These are phyloP conservation scores for Colletotrichum orchidophilum DNA, from an alignment of 2,329 filamentous ascomycete genomes.

Conservation along the genomic window DNA sequence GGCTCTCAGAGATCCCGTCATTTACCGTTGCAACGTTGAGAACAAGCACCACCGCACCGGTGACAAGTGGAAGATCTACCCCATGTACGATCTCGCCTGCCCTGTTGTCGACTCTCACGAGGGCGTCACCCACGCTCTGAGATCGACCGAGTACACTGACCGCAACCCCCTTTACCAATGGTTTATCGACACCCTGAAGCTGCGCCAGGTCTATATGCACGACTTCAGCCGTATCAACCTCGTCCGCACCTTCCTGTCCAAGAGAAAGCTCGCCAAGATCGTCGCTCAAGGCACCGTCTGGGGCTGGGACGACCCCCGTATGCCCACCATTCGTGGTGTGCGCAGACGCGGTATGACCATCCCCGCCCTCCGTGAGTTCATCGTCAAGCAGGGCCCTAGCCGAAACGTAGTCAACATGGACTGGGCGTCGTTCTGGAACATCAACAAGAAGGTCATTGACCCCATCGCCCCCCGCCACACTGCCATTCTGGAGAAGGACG, in stretches of 20 bases:
- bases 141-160: slow-evolving; percentile 89
- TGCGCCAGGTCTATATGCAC: slow-evolving; percentile 85
- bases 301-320: slow-evolving; percentile 88
- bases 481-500: slow-evolving; percentile 74
- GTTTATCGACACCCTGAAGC: slow-evolving; percentile 79
- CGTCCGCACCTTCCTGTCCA: slow-evolving; percentile 82
- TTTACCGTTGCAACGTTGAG: slow-evolving; percentile 88
- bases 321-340: slow-evolving; percentile 86
- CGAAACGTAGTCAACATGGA: slow-evolving; percentile 87
- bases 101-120: slow-evolving; percentile 83
- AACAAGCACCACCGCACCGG: slow-evolving; percentile 80
- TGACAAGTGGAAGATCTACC: slow-evolving; percentile 84
- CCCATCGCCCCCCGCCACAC: slow-evolving; percentile 79
- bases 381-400: slow-evolving; percentile 84
- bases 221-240: slow-evolving; percentile 89
- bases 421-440: slow-evolving; percentile 78
- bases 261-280: slow-evolving; percentile 86
- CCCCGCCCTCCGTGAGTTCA: slow-evolving; percentile 82
- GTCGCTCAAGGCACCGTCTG: slow-evolving; percentile 80
- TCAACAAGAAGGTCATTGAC: slow-evolving; percentile 86
- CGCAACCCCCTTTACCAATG: slow-evolving; percentile 88
- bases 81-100: slow-evolving; percentile 88
- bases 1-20: slow-evolving; percentile 94
- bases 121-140: slow-evolving; percentile 83
- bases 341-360: slow-evolving; percentile 82